These are phyloP conservation scores for Mycena kentingensis DNA, from an alignment of 768 basidiomycete species.

Conservation along the genomic window DNA sequence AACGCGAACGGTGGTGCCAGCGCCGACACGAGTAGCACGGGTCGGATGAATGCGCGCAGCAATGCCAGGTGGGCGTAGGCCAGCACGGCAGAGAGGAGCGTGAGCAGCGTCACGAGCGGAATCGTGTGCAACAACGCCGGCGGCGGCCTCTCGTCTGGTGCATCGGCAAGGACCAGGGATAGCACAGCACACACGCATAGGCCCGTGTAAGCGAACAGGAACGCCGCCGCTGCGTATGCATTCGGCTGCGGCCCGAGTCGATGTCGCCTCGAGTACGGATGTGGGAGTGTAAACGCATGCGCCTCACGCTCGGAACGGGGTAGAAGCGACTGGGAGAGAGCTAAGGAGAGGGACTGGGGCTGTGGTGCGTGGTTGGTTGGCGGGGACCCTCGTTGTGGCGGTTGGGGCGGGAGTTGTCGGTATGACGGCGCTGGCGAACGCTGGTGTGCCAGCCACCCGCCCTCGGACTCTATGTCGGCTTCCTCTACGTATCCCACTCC, in stretches of 20 bases:
- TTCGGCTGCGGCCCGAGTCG: conserved; percentile 78
- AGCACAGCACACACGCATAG: conserved; percentile 65
- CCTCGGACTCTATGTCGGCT: conserved; percentile 40
- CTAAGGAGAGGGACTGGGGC: conserved; percentile 66
- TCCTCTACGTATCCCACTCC: conserved; percentile 23
- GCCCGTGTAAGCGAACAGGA: conserved; percentile 62
- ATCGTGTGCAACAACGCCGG: conserved; percentile 74
- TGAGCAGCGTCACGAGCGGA: conserved; percentile 73
- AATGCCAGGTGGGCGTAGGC: conserved; percentile 78
- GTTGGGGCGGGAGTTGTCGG: conserved; percentile 27
- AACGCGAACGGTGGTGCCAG: conserved; percentile 75
- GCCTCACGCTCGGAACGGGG: conserved; percentile 43
- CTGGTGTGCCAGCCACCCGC: conserved; percentile 75
- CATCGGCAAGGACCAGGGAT: conserved; percentile 60
- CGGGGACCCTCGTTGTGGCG: conserved; percentile 35
- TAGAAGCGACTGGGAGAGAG: conserved; percentile 63
- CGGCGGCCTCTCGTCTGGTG: conserved; percentile 37
- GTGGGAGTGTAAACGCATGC: conserved; percentile 63
- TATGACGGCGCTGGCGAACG: conserved; percentile 60
- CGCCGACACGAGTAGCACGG: conserved; percentile 77
- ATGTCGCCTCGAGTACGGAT: conserved; percentile 61
- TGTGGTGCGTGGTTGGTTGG: conserved; percentile 43
- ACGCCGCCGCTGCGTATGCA: conserved; percentile 69
- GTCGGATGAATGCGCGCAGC: conserved; percentile 78
- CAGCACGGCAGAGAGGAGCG: conserved; percentile 65